These are phyloP conservation scores for Scytalidium sp. DNA, from an alignment of 2,329 filamentous ascomycete species.

Conservation along the genomic window DNA sequence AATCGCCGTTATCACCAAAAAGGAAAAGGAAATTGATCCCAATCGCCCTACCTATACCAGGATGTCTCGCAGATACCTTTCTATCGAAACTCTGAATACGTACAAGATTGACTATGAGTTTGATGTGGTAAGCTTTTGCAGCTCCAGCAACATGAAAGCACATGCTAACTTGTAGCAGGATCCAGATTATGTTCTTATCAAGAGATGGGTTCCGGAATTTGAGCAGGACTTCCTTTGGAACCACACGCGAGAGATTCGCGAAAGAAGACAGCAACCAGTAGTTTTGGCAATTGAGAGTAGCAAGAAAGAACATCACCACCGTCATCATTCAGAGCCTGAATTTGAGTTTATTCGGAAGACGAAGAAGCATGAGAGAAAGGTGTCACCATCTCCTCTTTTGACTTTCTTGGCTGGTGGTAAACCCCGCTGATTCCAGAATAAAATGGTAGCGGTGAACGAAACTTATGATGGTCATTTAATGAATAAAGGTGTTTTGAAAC, in stretches of 20 bases:
- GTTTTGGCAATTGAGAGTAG: slow-evolving; percentile 17
- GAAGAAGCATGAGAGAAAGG: slow-evolving; percentile 24
- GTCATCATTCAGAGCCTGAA: slow-evolving; percentile 20
- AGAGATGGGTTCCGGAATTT: slow-evolving; percentile 67
- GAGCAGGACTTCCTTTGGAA: slow-evolving; percentile 71
- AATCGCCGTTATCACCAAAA: slow-evolving; percentile 57
- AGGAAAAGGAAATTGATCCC: slow-evolving; percentile 43
- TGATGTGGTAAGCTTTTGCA: slow-evolving; percentile 41
- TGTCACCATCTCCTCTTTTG: slow-evolving; percentile 25
- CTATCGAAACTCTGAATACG: slow-evolving; percentile 55
- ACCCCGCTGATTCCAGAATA: slow-evolving; percentile 6
- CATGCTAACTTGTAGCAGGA: slow-evolving; percentile 48
- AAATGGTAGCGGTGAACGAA: background rate
- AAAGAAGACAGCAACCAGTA: slow-evolving; percentile 16
- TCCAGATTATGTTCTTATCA: slow-evolving; percentile 69
- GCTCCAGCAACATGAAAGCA: background rate
- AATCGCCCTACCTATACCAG: slow-evolving; percentile 57
- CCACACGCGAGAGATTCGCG: slow-evolving; percentile 58
- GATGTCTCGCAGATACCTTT: slow-evolving; percentile 60
- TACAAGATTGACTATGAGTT: slow-evolving; percentile 56
- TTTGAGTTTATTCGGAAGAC: slow-evolving; percentile 26
- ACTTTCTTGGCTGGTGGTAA: slow-evolving; percentile 28
- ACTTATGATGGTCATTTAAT: background rate
- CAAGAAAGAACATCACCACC: slow-evolving; percentile 10
- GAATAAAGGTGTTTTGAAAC: background rate